phyloP scores from a whole-genome alignment of 1,139 yeast species.

The Meyerozyma sp. region DNA sequence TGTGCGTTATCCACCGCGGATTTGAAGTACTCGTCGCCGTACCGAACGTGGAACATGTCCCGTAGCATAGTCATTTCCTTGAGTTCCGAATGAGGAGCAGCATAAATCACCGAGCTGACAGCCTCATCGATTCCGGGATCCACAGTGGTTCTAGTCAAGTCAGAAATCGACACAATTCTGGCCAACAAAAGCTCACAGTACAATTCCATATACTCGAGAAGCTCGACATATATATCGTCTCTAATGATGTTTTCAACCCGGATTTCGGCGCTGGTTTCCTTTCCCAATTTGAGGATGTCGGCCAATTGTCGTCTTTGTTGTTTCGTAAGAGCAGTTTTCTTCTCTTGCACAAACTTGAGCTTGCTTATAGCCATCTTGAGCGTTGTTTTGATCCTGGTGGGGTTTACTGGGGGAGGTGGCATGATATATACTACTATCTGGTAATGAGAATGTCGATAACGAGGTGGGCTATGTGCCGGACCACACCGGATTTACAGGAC shows the following conservation, averaged over 20 bases:
- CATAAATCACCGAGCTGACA: constrained; percentile 60
- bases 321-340: constrained; percentile 75
- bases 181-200: constrained; percentile 83
- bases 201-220: constrained; percentile 73
- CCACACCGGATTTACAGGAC: background rate
- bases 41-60: constrained; percentile 58
- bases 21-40: constrained; percentile 59
- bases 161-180: constrained; percentile 55
- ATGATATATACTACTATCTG: background rate
- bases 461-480: background rate
- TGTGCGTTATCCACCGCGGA: constrained; percentile 54
- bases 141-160: constrained; percentile 32
- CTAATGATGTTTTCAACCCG: constrained; percentile 82
- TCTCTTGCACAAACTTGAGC: constrained; percentile 74
- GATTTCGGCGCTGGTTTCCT: constrained; percentile 79
- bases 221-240: constrained; percentile 78
- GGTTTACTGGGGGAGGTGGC: constrained; percentile 27
- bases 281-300: constrained; percentile 61
- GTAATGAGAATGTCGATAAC: background rate
- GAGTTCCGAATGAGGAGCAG: constrained; percentile 70
- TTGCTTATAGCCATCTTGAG: constrained; percentile 80
- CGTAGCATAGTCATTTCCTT: constrained; percentile 62
- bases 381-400: constrained; percentile 56
- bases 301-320: constrained; percentile 77
- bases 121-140: constrained; percentile 73